phyloP scores from a whole-genome alignment of 345 rosid species.

The Syzygium oleosum region DNA sequence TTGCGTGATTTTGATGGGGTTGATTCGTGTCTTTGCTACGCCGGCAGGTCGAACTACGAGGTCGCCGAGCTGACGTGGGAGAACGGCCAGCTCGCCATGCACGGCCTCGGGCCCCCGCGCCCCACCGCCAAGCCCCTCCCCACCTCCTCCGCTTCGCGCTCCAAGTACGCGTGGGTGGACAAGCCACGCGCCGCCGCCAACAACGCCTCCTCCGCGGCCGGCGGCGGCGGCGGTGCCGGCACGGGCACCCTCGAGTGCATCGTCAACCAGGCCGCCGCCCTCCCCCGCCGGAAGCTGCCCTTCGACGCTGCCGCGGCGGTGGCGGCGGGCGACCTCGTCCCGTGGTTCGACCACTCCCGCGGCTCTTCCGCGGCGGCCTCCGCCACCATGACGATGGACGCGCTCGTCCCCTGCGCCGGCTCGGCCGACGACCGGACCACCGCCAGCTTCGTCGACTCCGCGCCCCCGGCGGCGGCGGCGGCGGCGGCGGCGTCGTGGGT shows the following conservation, averaged over 20 bases:
- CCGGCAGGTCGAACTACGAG: slow-evolving; percentile 58
- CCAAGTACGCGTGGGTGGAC: not conserved
- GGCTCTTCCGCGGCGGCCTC: slow-evolving; percentile 9
- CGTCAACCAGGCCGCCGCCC: slow-evolving; percentile 71
- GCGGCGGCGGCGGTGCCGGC: slow-evolving; percentile 15
- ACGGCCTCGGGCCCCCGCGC: slow-evolving; percentile 64
- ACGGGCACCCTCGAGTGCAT: slow-evolving; percentile 80
- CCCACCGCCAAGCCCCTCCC: slow-evolving; percentile 12
- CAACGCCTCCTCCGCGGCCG: not conserved
- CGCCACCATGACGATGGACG: slow-evolving; percentile 48
- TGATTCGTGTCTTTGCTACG: not conserved
- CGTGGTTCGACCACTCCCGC: slow-evolving; percentile 43
- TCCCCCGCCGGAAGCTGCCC: not conserved
- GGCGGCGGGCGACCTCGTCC: slow-evolving; percentile 26
- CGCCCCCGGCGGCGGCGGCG: not conserved
- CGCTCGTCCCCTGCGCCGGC: slow-evolving; percentile 57
- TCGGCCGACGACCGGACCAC: slow-evolving; percentile 11
- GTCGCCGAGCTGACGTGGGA: slow-evolving; percentile 97
- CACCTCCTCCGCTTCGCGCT: not conserved
- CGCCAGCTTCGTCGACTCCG: not conserved
- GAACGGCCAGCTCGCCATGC: slow-evolving; percentile 80
- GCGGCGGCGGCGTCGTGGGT: slow-evolving; percentile 13
- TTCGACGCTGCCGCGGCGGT: not conserved
- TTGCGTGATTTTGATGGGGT: not conserved
- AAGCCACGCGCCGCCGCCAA: not conserved